phyloP scores from a whole-genome alignment of 139 green algal genomes.

The Tetratostichococcus sp. region DNA sequence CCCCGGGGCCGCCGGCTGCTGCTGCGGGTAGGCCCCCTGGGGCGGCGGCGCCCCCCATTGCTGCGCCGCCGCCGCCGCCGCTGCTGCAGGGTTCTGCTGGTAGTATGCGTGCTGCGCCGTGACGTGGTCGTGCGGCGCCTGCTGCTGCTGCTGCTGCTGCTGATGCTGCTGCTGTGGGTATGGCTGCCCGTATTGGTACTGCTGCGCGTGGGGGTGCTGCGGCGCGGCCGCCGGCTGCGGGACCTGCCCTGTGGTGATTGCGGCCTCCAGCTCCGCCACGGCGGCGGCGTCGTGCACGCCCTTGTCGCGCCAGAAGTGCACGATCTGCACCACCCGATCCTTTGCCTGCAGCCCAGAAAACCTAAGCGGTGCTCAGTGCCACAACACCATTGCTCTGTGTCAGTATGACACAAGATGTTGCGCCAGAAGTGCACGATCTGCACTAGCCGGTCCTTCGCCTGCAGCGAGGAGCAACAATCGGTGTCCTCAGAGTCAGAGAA shows the following conservation, averaged over 20 bases:
- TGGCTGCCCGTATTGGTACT: no score
- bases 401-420: no score
- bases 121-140: background rate
- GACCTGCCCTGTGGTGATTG: background rate
- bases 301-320: constrained; percentile 13
- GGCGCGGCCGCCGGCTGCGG: background rate
- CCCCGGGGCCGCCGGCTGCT: background rate
- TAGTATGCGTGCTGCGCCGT: no score
- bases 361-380: no score
- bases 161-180: constrained; percentile 13
- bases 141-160: constrained; percentile 17
- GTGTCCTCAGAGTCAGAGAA: no score
- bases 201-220: background rate
- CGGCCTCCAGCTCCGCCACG: background rate
- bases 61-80: background rate
- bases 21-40: constrained; percentile 6
- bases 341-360: constrained; percentile 15
- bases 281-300: constrained; percentile 17
- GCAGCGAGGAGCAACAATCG: no score
- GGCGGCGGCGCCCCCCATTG: background rate
- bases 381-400: no score
- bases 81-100: background rate
- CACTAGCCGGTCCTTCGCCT: constrained; percentile 15
- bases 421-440: constrained; percentile 16
- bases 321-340: constrained; percentile 6